These are phyloP conservation scores for Zalerion maritima DNA, from an alignment of 495 filamentous ascomycete species.

Conservation along the genomic window DNA sequence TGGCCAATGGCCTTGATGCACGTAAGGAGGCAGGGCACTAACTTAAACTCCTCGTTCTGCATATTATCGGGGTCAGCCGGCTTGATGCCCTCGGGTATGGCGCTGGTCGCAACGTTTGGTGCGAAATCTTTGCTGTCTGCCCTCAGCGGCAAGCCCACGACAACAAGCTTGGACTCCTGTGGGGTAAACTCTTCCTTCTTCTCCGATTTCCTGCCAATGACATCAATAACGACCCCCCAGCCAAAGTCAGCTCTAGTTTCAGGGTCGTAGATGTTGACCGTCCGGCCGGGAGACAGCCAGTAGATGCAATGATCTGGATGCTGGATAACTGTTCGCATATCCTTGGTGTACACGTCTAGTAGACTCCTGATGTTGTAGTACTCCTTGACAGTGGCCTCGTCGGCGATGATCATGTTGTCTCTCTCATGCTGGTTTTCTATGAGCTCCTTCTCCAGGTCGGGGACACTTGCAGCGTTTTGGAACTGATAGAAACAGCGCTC, in stretches of 20 bases:
- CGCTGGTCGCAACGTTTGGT: conserved; percentile 12
- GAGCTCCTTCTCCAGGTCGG: conserved; percentile 66
- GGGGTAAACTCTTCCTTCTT: conserved; percentile 50
- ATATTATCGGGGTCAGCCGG: too few species aligned
- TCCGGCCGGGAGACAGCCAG: conserved; percentile 66
- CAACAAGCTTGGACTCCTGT: conserved; percentile 64
- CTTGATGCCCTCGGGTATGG: conserved; percentile 20
- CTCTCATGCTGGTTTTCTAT: conserved; percentile 56
- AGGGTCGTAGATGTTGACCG: conserved; percentile 68
- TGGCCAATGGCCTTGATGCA: conserved; percentile 68
- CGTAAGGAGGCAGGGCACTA: conserved; percentile 73
- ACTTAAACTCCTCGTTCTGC: conserved; percentile 42
- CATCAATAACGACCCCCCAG: conserved; percentile 78
- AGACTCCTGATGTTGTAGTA: conserved; percentile 81
- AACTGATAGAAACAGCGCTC: conserved; percentile 96
- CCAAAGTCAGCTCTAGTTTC: conserved; percentile 61
- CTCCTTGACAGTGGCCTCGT: conserved; percentile 78
- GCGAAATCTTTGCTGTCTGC: conserved; percentile 28
- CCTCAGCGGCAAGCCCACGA: conserved; percentile 65
- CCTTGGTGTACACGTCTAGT: conserved; percentile 62
- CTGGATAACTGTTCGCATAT: conserved; percentile 76
- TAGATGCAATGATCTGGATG: conserved; percentile 72
- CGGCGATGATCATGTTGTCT: conserved; percentile 56
- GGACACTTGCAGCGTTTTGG: conserved; percentile 79
- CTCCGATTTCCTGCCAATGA: conserved; percentile 40